Evolutionary conservation across 805 yeast species (phyloP).

Genomic region (Suhomyces tanzawaensis): DNA sequence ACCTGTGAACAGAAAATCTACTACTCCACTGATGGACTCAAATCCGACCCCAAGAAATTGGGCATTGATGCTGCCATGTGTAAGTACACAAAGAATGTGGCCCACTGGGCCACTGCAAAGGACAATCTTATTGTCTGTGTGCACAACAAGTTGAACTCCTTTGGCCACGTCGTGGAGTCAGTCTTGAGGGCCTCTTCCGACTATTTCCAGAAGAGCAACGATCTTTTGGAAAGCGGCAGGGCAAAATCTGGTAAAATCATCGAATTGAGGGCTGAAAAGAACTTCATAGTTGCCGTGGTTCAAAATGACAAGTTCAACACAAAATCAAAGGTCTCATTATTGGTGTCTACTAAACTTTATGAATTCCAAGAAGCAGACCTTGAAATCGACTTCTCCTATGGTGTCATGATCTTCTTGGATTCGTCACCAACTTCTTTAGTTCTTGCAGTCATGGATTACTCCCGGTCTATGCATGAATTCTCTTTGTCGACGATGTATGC

Average conservation of each 20-base stretch:
- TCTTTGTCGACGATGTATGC: constrained; percentile 38
- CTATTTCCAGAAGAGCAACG: constrained; percentile 36
- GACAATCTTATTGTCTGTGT: constrained; percentile 33
- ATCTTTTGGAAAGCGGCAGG: constrained; percentile 25
- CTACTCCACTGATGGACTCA: constrained; percentile 46
- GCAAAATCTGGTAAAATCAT: constrained; percentile 27
- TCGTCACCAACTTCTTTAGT: constrained; percentile 37
- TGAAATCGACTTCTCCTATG: constrained; percentile 34
- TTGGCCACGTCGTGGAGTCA: constrained; percentile 39
- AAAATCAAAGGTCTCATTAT: constrained; percentile 37
- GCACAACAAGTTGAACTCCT: constrained; percentile 33
- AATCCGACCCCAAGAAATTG: constrained; percentile 33
- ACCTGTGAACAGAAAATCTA: constrained; percentile 28
- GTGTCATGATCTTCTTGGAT: constrained; percentile 38
- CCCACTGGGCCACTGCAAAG: constrained; percentile 18
- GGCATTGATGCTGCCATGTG: constrained; percentile 26
- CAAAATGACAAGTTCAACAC: constrained; percentile 42
- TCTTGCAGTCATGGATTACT: constrained; percentile 23
- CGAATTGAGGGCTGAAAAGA: constrained; percentile 36
- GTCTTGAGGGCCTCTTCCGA: constrained; percentile 41
- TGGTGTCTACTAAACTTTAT: constrained; percentile 47
- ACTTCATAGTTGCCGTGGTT: constrained; percentile 40
- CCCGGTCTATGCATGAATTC: constrained; percentile 10
- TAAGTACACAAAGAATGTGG: constrained; percentile 30
- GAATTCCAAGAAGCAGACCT: constrained; percentile 40